These are phyloP conservation scores for Shiraia bambusicola DNA, from an alignment of 2,329 filamentous ascomycete genomes.

Conservation along the genomic window DNA sequence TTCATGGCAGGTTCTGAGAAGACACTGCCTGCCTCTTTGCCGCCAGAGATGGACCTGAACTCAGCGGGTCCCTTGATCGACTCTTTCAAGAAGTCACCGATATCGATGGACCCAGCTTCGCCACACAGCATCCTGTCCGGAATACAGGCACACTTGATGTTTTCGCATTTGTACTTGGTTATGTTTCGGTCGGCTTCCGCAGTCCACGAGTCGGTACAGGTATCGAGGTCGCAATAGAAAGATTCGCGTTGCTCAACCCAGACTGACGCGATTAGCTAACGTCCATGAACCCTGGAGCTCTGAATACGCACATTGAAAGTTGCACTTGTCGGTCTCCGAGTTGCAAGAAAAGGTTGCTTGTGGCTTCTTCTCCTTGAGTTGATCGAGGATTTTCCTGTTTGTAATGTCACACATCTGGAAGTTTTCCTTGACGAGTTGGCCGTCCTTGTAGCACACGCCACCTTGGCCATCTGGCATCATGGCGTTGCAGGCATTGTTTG, in stretches of 20 bases:
- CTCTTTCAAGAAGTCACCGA: conserved; percentile 82
- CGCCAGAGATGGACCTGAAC: conserved; percentile 69
- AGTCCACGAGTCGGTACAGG: conserved; percentile 72
- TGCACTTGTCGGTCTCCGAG: conserved; percentile 71
- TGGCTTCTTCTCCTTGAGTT: conserved; percentile 80
- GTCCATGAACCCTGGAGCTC: neutral
- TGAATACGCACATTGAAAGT: conserved; percentile 81
- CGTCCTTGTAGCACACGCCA: conserved; percentile 89
- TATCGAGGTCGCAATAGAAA: conserved; percentile 89
- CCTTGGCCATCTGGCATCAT: conserved; percentile 81
- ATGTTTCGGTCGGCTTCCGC: conserved; percentile 71
- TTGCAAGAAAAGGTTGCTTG: conserved; percentile 95
- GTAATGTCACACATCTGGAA: conserved; percentile 98
- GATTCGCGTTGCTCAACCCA: conserved; percentile 95
- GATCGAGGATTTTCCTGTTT: conserved; percentile 87
- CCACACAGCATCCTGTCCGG: conserved; percentile 92
- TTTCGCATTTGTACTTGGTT: conserved; percentile 81
- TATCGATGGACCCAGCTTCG: conserved; percentile 85
- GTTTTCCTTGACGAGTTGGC: conserved; percentile 88
- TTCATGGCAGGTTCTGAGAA: conserved; percentile 95
- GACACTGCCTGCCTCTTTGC: conserved; percentile 69
- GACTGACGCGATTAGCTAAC: conserved; percentile 56
- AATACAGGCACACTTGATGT: conserved; percentile 84
- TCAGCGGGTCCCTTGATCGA: conserved; percentile 83
- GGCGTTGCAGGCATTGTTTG: conserved; percentile 79